Base-by-base conservation (phyloP, 1,284 basidiomycete genomes). In the Schizophyllum amplum region DNA sequence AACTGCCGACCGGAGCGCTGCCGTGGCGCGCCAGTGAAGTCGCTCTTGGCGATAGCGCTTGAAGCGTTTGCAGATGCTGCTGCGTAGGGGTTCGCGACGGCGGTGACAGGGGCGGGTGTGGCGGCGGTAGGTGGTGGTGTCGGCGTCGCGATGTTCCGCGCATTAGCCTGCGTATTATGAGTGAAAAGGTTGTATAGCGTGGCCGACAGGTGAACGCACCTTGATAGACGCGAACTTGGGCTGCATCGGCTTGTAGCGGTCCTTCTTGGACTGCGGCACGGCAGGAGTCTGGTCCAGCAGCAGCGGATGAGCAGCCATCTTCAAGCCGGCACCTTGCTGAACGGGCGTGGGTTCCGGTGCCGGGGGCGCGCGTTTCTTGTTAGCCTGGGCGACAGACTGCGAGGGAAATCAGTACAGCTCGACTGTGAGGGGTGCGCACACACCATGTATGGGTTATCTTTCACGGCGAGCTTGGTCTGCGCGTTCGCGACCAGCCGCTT, bases 151-250 rank as follows among this genome's bases (percentile, higher is more conserved):
- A 78, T 80, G 62, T 83, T 88, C 9, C 89, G 83, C 7, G 80
- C 79, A 65, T 93, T 92, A 4, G 90, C n/a, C n/a, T n/a, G n/a
- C n/a, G n/a, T n/a, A 91, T 78, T 84, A 59, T 11, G 26, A 59
- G 47, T 53, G 23, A 55, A 49, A 24, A 52, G 17, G 49, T 25
- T 24, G 27, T 23, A 46, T 17, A 5, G 11, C 20, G 17, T 23
- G 23, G 64, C 5, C 26, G 85, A n/a, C n/a, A n/a, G n/a, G n/a
- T n/a, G n/a, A n/a, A n/a, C n/a, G n/a, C n/a, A n/a, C 88, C 75
- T 89, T 94, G 71, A 96, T 94, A 4, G 92, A 92, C 0, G 93
- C 90, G 69, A 97, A 98, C 71, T 97, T 98, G 55, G 94, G 94
- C 62, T 94, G 92, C 93, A 97, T 97, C 6, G 94, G 92, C 69